These are phyloP conservation scores for Leishmania tarentolae DNA, from an alignment of 208 protist species.

Conservation along the genomic window DNA sequence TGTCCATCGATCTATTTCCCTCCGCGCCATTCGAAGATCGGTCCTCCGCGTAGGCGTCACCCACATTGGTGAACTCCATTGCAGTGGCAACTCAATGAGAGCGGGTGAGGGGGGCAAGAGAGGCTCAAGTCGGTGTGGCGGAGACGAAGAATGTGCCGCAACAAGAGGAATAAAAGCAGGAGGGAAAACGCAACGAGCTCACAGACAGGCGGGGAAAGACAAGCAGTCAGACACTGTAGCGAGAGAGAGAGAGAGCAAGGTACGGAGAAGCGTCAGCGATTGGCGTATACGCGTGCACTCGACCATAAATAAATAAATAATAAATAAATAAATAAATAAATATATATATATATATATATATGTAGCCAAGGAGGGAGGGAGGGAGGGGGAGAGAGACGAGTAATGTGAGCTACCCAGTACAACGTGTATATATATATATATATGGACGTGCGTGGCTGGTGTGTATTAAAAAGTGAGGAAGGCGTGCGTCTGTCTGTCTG, in stretches of 20 bases:
- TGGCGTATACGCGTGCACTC: not conserved
- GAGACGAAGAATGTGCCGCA: not conserved
- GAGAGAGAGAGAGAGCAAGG: not conserved
- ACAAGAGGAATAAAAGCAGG: not conserved
- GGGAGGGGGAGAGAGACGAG: too few relatives aligned
- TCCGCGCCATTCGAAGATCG: conserved; percentile 9
- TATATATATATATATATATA: not conserved
- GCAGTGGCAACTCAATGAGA: not conserved
- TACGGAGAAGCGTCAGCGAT: not conserved
- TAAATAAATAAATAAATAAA: not conserved
- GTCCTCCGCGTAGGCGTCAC: not conserved
- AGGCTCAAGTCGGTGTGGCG: not conserved
- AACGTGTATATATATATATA: too few relatives aligned
- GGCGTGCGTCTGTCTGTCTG: not conserved
- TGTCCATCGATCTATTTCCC: conserved; percentile 12
- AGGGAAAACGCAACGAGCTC: not conserved
- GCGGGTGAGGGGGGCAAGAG: not conserved
- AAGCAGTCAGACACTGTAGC: not conserved
- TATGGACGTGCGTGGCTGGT: too few relatives aligned
- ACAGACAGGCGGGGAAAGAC: not conserved
- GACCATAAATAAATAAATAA: not conserved
- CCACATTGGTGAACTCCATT: conserved; percentile 2
- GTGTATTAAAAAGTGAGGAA: not conserved
- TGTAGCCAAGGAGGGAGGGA: too few relatives aligned
- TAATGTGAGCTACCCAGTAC: too few relatives aligned